phyloP scores from a whole-genome alignment of 495 filamentous ascomycete genomes.

The Aspergillus sclerotioniger region DNA sequence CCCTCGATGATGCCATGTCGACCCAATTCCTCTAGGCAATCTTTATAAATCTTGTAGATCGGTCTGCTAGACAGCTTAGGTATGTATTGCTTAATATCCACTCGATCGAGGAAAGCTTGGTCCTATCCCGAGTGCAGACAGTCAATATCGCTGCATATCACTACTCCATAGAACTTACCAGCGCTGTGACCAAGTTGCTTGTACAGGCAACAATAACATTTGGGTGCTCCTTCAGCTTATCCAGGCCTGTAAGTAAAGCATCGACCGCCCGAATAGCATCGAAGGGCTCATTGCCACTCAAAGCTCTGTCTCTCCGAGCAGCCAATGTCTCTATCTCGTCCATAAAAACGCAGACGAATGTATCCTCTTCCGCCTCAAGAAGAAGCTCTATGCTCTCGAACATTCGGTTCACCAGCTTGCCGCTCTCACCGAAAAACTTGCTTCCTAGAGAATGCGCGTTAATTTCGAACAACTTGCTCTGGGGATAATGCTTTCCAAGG shows the following conservation, averaged over 20 bases:
- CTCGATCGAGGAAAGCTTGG: slow-evolving; percentile 54
- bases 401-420: slow-evolving; percentile 48
- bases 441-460: slow-evolving; percentile 51
- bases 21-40: slow-evolving; percentile 48
- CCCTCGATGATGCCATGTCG: slow-evolving; percentile 37
- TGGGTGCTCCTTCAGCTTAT: slow-evolving; percentile 33
- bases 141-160: not conserved
- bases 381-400: slow-evolving; percentile 49
- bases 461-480: slow-evolving; percentile 49
- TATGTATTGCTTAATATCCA: slow-evolving; percentile 51
- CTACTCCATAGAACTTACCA: slow-evolving; percentile 24
- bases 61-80: slow-evolving; percentile 33
- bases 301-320: slow-evolving; percentile 41
- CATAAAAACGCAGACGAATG: slow-evolving; percentile 51
- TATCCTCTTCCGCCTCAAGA: slow-evolving; percentile 40
- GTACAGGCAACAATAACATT: slow-evolving; percentile 54
- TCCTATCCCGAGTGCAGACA: slow-evolving; percentile 25
- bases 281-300: slow-evolving; percentile 43
- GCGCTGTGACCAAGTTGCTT: slow-evolving; percentile 44
- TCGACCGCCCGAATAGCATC: slow-evolving; percentile 46
- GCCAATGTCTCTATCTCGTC: slow-evolving; percentile 58
- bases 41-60: slow-evolving; percentile 52
- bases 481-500: slow-evolving; percentile 40
- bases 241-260: slow-evolving; percentile 34
- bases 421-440: slow-evolving; percentile 55